phyloP scores from a whole-genome alignment of 148 eudicot species.

The Chenopodium berlandieri region DNA sequence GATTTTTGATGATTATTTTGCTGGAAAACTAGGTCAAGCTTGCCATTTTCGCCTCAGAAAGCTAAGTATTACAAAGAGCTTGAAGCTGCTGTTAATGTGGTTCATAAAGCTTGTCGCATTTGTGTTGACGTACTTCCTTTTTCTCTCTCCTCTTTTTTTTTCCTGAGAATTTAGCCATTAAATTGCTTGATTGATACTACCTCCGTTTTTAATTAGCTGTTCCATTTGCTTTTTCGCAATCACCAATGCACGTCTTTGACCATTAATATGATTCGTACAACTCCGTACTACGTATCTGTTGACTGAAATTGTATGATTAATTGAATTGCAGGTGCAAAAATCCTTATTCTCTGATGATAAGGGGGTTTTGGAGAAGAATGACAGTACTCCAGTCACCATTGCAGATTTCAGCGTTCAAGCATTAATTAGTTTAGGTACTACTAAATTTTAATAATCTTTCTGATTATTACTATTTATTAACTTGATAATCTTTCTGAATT shows the following conservation, averaged over 20 bases:
- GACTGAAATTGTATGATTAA: neutral
- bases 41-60: conserved; percentile 60
- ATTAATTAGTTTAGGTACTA: conserved; percentile 77
- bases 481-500: no score
- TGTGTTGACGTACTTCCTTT: conserved; percentile 63
- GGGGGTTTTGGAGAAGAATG: conserved; percentile 65
- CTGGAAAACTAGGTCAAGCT: conserved; percentile 41
- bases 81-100: conserved; percentile 76
- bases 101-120: conserved; percentile 73
- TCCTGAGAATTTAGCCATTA: neutral
- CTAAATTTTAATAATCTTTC: no score
- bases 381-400: conserved; percentile 78
- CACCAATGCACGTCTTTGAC: no score
- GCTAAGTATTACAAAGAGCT: conserved; percentile 72
- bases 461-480: no score
- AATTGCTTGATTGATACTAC: neutral
- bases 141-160: neutral
- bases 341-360: conserved; percentile 57
- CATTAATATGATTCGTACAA: no score
- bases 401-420: conserved; percentile 99
- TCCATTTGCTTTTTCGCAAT: no score
- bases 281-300: neutral
- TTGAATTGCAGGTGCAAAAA: conserved; percentile 60
- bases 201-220: no score
- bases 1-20: neutral